These are phyloP conservation scores for Amphirosellinia nigrospora DNA, from an alignment of 495 filamentous ascomycete species.

Conservation along the genomic window DNA sequence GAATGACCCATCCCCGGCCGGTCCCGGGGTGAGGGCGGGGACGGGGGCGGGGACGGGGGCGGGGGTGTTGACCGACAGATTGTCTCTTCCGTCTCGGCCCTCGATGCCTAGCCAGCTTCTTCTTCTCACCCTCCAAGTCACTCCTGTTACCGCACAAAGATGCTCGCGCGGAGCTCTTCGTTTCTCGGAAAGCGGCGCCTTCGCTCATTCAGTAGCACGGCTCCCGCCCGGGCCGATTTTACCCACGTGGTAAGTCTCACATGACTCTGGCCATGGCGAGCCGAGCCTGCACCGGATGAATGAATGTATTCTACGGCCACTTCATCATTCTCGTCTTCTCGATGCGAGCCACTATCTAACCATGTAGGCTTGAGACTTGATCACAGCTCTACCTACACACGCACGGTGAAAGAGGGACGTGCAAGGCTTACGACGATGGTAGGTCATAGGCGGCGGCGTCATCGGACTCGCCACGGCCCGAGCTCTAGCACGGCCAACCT, in stretches of 20 bases:
- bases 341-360: not conserved
- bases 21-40: too few relatives aligned
- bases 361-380: not conserved
- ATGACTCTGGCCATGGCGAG: not conserved
- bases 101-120: not conserved
- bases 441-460: conserved; percentile 90
- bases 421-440: not conserved
- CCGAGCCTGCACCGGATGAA: not conserved
- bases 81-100: not conserved
- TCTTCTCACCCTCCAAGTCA: not conserved
- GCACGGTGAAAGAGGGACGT: not conserved
- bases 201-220: conserved; percentile 40
- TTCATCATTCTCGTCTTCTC: not conserved
- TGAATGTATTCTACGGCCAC: not conserved
- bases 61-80: not conserved
- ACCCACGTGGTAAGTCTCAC: conserved; percentile 71
- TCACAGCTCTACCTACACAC: not conserved
- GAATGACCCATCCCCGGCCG: not conserved
- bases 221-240: conserved; percentile 66
- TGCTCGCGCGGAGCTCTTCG: conserved; percentile 19
- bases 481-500: conserved; percentile 66
- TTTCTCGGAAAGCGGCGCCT: not conserved
- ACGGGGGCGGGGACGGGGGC: not conserved
- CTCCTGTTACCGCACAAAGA: not conserved
- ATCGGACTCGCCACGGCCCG: conserved; percentile 90